These are phyloP conservation scores for Hymenoscyphus salicellus DNA, from an alignment of 2,329 filamentous ascomycete genomes.

Conservation along the genomic window DNA sequence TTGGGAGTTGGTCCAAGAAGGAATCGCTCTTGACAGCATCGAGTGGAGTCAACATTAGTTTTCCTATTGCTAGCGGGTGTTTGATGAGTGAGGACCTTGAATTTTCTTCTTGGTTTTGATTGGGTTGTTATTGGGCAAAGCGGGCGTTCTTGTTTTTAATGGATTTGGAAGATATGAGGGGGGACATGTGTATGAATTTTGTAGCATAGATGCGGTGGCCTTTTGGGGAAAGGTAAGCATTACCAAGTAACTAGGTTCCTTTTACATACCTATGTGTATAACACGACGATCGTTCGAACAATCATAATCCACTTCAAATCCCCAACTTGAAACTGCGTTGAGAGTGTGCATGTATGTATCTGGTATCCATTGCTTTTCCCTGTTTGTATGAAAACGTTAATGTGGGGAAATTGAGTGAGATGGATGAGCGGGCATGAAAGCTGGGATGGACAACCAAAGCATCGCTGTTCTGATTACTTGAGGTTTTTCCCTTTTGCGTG, in stretches of 20 bases:
- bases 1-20: slow-evolving; percentile 97
- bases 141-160: background rate
- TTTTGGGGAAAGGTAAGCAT: background rate
- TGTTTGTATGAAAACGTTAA: no score
- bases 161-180: no score
- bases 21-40: slow-evolving; percentile 90
- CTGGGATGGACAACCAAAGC: no score
- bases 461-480: no score
- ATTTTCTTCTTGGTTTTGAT: background rate
- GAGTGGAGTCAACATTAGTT: slow-evolving; percentile 93
- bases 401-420: no score
- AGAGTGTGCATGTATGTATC: no score
- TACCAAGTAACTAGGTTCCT: background rate
- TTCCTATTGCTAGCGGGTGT: background rate
- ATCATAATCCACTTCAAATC: no score
- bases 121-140: background rate
- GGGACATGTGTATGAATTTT: background rate
- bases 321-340: no score
- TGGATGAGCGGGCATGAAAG: no score
- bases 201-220: background rate
- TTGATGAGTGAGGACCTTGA: background rate
- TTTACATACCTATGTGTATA: background rate
- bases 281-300: no score
- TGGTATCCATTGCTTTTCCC: no score
- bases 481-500: no score